Conservation (phyloP, 768 basidiomycete genomes). For the Lactarius hengduanensis region DNA sequence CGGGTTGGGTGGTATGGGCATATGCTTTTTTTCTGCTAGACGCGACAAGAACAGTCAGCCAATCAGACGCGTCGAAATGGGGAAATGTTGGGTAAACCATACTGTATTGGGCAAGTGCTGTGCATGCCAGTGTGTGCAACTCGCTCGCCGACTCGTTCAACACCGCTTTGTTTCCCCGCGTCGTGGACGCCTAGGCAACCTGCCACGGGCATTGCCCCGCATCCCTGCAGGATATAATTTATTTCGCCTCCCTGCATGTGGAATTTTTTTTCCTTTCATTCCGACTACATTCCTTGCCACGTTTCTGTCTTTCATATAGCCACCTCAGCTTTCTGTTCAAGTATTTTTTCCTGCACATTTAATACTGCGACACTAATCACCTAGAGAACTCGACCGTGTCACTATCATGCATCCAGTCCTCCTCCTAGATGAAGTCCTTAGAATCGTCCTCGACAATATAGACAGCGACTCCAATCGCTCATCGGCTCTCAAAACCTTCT, state of each 20-base stretch:
- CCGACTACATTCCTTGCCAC: not conserved
- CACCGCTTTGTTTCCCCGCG: conserved; percentile 22
- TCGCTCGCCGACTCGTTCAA: not conserved
- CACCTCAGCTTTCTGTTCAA: not conserved
- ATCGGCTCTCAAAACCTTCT: conserved; percentile 22
- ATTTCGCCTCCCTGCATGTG: not conserved
- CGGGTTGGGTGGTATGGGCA: conserved; percentile 1
- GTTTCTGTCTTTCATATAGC: conserved; percentile 3
- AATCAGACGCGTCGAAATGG: conserved; percentile 1
- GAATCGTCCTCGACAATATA: conserved; percentile 28
- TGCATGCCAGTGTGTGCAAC: not conserved
- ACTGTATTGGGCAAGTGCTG: not conserved
- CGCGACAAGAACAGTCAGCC: not conserved
- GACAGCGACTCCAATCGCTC: conserved; percentile 17
- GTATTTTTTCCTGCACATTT: not conserved
- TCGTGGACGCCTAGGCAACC: conserved; percentile 25
- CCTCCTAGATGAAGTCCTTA: conserved; percentile 29
- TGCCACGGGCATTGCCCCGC: conserved; percentile 11
- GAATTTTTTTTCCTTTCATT: conserved; percentile 8
- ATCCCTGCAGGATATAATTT: not conserved
- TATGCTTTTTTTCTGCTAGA: not conserved
- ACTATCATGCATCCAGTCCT: conserved; percentile 28
- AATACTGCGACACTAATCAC: not conserved
- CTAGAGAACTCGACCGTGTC: not conserved
- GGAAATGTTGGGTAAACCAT: not conserved